Evolutionary conservation across 345 rosid genomes (phyloP).

Genomic region (Excoecaria agallocha): DNA sequence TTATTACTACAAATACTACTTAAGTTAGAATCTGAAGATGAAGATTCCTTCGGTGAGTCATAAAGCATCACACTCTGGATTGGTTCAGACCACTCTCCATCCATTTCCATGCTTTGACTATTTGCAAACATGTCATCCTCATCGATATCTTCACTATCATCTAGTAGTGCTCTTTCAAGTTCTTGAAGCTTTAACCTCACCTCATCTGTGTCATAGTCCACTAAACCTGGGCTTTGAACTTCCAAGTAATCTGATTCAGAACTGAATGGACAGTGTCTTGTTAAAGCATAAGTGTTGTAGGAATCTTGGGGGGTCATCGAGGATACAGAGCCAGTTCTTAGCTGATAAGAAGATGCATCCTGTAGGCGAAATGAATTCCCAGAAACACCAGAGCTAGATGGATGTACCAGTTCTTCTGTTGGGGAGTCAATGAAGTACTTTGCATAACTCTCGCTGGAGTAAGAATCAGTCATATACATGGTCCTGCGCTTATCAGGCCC

Average conservation of each 20-base stretch:
- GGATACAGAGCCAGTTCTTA: slow-evolving; percentile 46
- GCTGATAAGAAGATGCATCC: slow-evolving; percentile 45
- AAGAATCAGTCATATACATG: slow-evolving; percentile 53
- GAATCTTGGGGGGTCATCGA: slow-evolving; percentile 44
- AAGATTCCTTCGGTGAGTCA: slow-evolving; percentile 80
- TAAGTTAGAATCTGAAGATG: slow-evolving; percentile 70
- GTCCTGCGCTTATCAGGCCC: slow-evolving; percentile 52
- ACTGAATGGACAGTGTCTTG: slow-evolving; percentile 33
- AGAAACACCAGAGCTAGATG: slow-evolving; percentile 55
- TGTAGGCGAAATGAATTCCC: slow-evolving; percentile 45
- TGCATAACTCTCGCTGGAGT: slow-evolving; percentile 67
- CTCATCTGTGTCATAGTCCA: slow-evolving; percentile 51
- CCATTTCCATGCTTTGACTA: slow-evolving; percentile 74
- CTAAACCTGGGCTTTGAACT: slow-evolving; percentile 44
- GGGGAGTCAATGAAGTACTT: slow-evolving; percentile 80
- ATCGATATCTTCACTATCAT: slow-evolving; percentile 44
- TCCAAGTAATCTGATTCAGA: slow-evolving; percentile 44
- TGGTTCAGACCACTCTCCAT: slow-evolving; percentile 71
- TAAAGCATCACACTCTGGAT: slow-evolving; percentile 44
- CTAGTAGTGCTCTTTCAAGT: slow-evolving; percentile 78
- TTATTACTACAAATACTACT: slow-evolving; percentile 57
- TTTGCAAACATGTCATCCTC: slow-evolving; percentile 46
- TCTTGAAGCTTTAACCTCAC: slow-evolving; percentile 81
- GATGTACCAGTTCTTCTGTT: slow-evolving; percentile 46
- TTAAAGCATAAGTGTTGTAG: slow-evolving; percentile 32